phyloP scores from a whole-genome alignment of 2,329 filamentous ascomycete genomes.

The Penicillium sp. region DNA sequence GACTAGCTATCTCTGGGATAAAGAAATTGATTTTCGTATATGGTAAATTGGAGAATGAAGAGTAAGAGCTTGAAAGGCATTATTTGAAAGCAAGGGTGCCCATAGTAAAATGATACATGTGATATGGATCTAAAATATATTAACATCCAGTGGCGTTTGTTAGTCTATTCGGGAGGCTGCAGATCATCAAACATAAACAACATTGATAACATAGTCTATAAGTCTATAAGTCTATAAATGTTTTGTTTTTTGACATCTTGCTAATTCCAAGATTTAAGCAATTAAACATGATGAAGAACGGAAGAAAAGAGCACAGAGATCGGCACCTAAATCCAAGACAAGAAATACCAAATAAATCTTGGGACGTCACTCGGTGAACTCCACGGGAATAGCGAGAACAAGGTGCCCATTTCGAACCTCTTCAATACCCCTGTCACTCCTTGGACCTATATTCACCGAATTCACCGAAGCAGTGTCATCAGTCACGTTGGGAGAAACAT shows the following conservation, averaged over 20 bases:
- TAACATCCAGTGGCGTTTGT: not conserved
- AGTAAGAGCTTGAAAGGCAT: not conserved
- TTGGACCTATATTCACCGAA: not conserved
- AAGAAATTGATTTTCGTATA: not conserved
- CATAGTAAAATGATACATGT: not conserved
- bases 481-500: not conserved
- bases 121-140: not conserved
- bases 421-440: not conserved
- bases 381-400: not conserved
- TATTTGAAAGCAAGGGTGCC: too few species aligned
- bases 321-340: not conserved
- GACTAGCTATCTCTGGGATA: not conserved
- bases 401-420: not conserved
- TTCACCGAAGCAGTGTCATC: slow-evolving; percentile 2
- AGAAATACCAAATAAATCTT: not conserved
- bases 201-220: not conserved
- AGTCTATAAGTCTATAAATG: not conserved
- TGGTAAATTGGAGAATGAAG: not conserved
- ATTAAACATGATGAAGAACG: not conserved
- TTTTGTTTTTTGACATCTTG: not conserved
- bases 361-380: not conserved
- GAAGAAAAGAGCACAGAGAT: not conserved
- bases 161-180: not conserved
- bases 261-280: not conserved
- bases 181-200: not conserved